Percentiles rank a stretch among this genome's conserved stretches.
These are phyloP conservation scores for Hamamelis virginiana DNA, from an alignment of 164 flowering plant genomes.

Conservation along the genomic window DNA sequence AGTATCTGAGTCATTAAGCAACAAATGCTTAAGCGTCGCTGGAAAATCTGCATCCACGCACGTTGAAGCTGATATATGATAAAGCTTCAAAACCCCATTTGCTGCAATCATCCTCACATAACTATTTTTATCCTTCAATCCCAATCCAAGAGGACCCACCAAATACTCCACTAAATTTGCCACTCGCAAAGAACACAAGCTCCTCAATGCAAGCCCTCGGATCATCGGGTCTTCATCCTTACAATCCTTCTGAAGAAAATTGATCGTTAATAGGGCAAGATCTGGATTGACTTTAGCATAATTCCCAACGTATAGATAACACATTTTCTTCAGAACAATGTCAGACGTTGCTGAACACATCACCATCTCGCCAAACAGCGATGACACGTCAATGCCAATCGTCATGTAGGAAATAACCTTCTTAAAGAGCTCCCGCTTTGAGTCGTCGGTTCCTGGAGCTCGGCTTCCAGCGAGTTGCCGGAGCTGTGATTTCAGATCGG, in stretches of 20 bases:
- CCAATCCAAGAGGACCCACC: slow-evolving; percentile 90
- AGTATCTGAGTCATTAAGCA: slow-evolving; percentile 84
- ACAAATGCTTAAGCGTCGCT: slow-evolving; percentile 62
- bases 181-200: slow-evolving; percentile 82
- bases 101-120: slow-evolving; percentile 92
- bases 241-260: slow-evolving; percentile 96
- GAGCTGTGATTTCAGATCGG: slow-evolving; percentile 88
- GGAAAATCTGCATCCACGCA: slow-evolving; percentile 95
- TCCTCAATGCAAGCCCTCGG: slow-evolving; percentile 92
- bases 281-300: slow-evolving; percentile 96
- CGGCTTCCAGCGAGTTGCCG: slow-evolving; percentile 90
- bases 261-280: slow-evolving; percentile 91
- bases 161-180: slow-evolving; percentile 91
- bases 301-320: slow-evolving; percentile 93
- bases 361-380: slow-evolving; percentile 98
- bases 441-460: slow-evolving; percentile 89
- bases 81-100: slow-evolving; percentile 80
- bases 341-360: slow-evolving; percentile 98
- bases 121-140: slow-evolving; percentile 78
- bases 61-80: slow-evolving; percentile 81
- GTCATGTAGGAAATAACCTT: slow-evolving; percentile 98
- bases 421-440: slow-evolving; percentile 91
- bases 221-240: slow-evolving; percentile 98
- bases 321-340: slow-evolving; percentile 96
- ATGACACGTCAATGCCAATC: slow-evolving; percentile 90